Percentiles rank a stretch among this genome's conserved stretches.
Evolutionary conservation across 352 stramenopile species (phyloP).

Genomic region (Globisporangium parvum): DNA sequence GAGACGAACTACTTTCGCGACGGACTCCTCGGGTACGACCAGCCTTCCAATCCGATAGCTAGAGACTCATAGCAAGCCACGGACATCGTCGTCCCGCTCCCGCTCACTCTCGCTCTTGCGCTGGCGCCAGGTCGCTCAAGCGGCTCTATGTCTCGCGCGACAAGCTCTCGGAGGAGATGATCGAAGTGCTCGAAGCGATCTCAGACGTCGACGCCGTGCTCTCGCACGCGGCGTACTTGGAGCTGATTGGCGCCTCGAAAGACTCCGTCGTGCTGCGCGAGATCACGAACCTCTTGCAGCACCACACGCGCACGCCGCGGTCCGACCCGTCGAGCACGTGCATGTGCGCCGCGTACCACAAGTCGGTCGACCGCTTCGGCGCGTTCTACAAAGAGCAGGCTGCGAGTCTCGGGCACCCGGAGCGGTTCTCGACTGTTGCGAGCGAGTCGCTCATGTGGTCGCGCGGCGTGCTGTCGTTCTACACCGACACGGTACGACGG

Average conservation of each 20-base stretch:
- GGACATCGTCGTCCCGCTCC: no score
- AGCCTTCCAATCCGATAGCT: no score
- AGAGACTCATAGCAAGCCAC: no score
- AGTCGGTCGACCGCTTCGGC: conserved; percentile 61
- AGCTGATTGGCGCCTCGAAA: conserved; percentile 49
- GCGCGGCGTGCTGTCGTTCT: conserved; percentile 68
- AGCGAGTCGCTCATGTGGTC: conserved; percentile 76
- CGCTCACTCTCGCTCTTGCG: not conserved
- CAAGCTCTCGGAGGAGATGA: conserved; percentile 62
- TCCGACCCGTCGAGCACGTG: conserved; percentile 31
- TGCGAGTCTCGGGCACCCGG: conserved; percentile 18
- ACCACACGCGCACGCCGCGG: conserved; percentile 27
- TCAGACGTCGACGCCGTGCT: conserved; percentile 68
- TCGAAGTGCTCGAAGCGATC: conserved; percentile 65
- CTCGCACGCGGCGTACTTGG: conserved; percentile 44
- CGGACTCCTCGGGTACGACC: conserved; percentile 38
- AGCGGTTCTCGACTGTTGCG: conserved; percentile 58
- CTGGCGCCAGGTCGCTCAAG: conserved; percentile 32
- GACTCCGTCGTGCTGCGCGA: conserved; percentile 47
- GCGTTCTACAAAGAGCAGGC: conserved; percentile 58
- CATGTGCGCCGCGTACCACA: conserved; percentile 68
- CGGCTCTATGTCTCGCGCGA: conserved; percentile 48
- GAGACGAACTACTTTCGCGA: conserved; percentile 65
- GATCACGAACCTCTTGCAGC: conserved; percentile 48
- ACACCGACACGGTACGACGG: conserved; percentile 70